Conservation (phyloP, 2,329 filamentous ascomycete species). For the Hypoxylon sp. region DNA sequence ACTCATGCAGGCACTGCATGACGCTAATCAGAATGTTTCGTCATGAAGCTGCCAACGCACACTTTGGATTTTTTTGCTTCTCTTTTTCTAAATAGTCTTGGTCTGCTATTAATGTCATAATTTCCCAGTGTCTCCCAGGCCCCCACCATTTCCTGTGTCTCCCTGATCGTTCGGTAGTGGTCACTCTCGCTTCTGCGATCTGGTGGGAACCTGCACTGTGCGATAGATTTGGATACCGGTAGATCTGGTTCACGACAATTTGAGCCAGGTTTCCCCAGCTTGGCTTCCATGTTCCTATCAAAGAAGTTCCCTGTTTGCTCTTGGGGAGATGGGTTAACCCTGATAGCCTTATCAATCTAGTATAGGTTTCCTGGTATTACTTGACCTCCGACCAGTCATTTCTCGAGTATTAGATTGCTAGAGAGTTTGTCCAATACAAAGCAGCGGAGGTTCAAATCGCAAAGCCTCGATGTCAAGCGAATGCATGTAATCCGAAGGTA, state of each 20-base stretch:
- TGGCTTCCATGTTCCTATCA: constrained; percentile 22
- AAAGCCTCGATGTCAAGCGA: constrained; percentile 17
- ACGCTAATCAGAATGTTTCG: constrained; percentile 47
- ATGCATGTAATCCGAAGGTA: constrained; percentile 36
- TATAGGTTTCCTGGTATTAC: constrained; percentile 6
- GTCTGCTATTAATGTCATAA: constrained; percentile 23
- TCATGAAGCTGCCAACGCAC: constrained; percentile 49
- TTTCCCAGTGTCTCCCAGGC: constrained; percentile 24
- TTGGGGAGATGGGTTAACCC: constrained; percentile 15
- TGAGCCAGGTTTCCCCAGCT: constrained; percentile 9
- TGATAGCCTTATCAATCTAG: constrained; percentile 20
- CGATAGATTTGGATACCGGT: constrained; percentile 19
- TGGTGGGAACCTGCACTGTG: constrained; percentile 21
- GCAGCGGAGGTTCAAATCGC: constrained; percentile 1
- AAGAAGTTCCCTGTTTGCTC: constrained; percentile 1
- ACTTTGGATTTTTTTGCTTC: constrained; percentile 26
- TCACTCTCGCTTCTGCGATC: constrained; percentile 20
- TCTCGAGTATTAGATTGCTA: constrained; percentile 30
- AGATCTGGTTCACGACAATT: constrained; percentile 20
- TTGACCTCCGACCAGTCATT: constrained; percentile 39
- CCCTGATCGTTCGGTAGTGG: not conserved
- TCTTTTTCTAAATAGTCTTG: constrained; percentile 25
- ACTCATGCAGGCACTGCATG: constrained; percentile 40
- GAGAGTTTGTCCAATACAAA: constrained; percentile 34
- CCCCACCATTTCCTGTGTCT: constrained; percentile 26